Evolutionary conservation across 2,329 filamentous ascomycete genomes (phyloP), one percentile per base, ranked within the genome.

Genomic region (Blastomyces emzantsi): DNA sequence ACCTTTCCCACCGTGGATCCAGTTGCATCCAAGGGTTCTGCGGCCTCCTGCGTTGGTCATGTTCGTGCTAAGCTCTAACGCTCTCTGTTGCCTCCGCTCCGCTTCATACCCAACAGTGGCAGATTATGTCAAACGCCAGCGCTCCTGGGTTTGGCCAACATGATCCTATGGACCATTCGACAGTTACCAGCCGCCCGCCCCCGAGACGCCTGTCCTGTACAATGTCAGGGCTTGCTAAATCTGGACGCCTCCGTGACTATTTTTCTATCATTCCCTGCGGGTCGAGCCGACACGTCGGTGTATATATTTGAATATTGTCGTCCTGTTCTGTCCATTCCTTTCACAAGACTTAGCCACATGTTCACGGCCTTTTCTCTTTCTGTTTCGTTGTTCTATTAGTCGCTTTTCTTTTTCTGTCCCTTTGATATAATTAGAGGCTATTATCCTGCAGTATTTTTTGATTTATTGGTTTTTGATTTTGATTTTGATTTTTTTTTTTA

Each of bases 321-420:
- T 52, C 55, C 57, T 25, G 33, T 39, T 57, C 58, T 28, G 36
- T 56, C 45, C 49, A 43, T 47, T 61, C 36, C 62, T 65, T 64
- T 65, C 64, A 65, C 64, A 62, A 56, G 64, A 62, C 62, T 62
- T 55, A 65, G 62, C 64, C 64, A 65, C 64, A 65, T 65, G 64
- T 59, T 58, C 55, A 62, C 51, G 36, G 49, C 39, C 39, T 25
- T 43, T 62, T 57, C 33, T n/a, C 54, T 11, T 25, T 60, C 62
- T 60, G 33, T 63, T 56, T 47, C 58, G 49, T 45, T 62, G n/a
- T 56, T 60, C 30, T 13, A 22, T 51, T 56, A 22, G 58, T 62
- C 58, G 59, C n/a, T 43, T 62, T 64, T 51, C 33, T 47, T 57
- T 47, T 62, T 62, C 17, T 17, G 13, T 22, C 39, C 19, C 39